phyloP scores from a whole-genome alignment of 495 filamentous ascomycete genomes.

The Terfezia claveryi region DNA sequence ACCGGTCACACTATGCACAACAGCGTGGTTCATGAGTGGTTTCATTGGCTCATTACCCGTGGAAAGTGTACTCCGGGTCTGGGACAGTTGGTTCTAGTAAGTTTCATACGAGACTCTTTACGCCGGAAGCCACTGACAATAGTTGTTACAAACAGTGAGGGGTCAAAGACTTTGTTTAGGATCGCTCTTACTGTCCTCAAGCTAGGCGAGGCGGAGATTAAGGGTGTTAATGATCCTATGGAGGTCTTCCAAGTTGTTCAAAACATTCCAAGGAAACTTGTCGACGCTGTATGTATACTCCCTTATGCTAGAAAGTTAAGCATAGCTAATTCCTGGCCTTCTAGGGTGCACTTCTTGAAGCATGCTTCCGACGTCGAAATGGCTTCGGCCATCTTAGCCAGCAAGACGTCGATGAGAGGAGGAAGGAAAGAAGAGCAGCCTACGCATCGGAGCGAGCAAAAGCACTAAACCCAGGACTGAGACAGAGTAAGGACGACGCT shows the following conservation, averaged over 20 bases:
- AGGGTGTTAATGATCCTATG: conserved; percentile 64
- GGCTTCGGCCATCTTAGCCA: conserved; percentile 64
- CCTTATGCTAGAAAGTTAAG: neutral
- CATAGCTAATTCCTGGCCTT: too few species aligned
- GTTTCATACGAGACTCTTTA: neutral
- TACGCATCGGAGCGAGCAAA: neutral
- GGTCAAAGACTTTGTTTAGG: conserved; percentile 83
- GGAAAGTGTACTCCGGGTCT: conserved; percentile 74
- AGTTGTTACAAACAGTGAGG: conserved; percentile 31
- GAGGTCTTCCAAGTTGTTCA: conserved; percentile 93
- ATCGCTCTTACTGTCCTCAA: conserved; percentile 87
- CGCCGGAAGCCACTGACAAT: neutral
- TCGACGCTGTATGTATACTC: conserved; percentile 34
- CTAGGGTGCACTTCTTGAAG: conserved; percentile 48
- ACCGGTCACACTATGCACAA: conserved; percentile 77
- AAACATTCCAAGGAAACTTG: conserved; percentile 53
- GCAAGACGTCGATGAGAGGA: conserved; percentile 37
- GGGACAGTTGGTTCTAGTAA: conserved; percentile 78
- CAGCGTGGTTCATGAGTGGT: conserved; percentile 96
- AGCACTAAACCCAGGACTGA: neutral
- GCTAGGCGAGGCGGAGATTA: conserved; percentile 62
- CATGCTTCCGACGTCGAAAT: conserved; percentile 55
- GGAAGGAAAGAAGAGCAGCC: conserved; percentile 31
- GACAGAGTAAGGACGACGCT: neutral
- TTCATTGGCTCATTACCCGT: conserved; percentile 85